These are phyloP conservation scores for Nidularia pulvinata DNA, from an alignment of 768 basidiomycete genomes.

Conservation along the genomic window DNA sequence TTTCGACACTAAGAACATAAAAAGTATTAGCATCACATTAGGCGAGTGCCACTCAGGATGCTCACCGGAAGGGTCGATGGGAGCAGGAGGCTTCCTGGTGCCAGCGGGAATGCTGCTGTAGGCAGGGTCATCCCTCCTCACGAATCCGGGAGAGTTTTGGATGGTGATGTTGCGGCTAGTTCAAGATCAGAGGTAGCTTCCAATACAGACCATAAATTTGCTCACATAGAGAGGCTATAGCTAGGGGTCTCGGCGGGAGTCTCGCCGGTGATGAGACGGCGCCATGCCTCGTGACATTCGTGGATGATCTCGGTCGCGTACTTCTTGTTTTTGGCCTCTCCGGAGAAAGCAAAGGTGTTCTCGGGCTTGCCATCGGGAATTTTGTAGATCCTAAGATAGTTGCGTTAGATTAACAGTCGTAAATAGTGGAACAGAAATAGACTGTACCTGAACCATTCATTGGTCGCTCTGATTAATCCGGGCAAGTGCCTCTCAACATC, in stretches of 20 bases:
- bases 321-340: conserved; percentile 99
- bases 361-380: conserved; percentile 96
- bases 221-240: conserved; percentile 88
- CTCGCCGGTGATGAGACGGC: conserved; percentile 86
- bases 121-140: conserved; percentile 55
- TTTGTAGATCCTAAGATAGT: conserved; percentile 78
- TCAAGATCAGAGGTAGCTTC: conserved; percentile 4
- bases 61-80: conserved; percentile 90
- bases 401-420: conserved; percentile 2
- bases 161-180: conserved; percentile 80
- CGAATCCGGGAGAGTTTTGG: conserved; percentile 71
- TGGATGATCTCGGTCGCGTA: conserved; percentile 99
- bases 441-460: conserved; percentile 95
- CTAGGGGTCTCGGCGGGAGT: conserved; percentile 65
- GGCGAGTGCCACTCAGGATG: conserved; percentile 4
- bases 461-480: conserved; percentile 94
- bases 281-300: conserved; percentile 99
- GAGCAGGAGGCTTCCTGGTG: conserved; percentile 82
- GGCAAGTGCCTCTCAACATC: conserved; percentile 98
- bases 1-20: conserved; percentile 61
- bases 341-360: conserved; percentile 99
- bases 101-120: conserved; percentile 74
- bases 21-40: no score
- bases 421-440: not conserved
- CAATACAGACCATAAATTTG: conserved; percentile 6